Evolutionary conservation across 2,329 filamentous ascomycete species (phyloP).

Genomic region (Pseudogymnoascus sp.): DNA sequence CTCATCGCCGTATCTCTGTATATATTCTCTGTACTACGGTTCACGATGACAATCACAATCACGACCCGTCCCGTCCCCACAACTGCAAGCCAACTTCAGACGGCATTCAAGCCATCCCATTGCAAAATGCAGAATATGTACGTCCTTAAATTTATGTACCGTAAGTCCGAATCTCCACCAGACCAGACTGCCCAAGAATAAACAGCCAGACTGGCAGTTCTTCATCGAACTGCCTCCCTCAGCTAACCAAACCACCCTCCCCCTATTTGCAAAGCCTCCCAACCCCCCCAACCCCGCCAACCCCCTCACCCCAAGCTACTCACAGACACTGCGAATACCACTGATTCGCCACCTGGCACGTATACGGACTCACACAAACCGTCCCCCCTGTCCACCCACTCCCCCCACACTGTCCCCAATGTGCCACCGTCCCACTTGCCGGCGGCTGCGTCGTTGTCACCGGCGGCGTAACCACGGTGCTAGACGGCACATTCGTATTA

Average conservation of each 20-base stretch:
- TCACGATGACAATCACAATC: neutral
- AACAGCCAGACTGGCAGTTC: neutral
- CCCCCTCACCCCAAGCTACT: neutral
- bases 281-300: neutral
- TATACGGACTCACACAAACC: constrained; percentile 25
- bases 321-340: constrained; percentile 32
- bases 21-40: neutral
- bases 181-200: neutral
- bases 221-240: neutral
- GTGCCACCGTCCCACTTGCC: constrained; percentile 16
- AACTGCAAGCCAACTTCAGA: neutral
- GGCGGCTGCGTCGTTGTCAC: constrained; percentile 5
- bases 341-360: constrained; percentile 28
- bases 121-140: neutral
- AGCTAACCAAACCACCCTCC: neutral
- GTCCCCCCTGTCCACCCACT: constrained; percentile 26
- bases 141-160: neutral
- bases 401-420: constrained; percentile 30
- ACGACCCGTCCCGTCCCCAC: neutral
- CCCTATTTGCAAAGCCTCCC: neutral
- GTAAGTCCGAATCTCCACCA: neutral
- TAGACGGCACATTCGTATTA: neutral
- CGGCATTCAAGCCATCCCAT: neutral
- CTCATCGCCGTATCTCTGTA: neutral
- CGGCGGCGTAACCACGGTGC: neutral